phyloP scores from a whole-genome alignment of 768 basidiomycete species.

The Rhodotorula kratochvilovae region DNA sequence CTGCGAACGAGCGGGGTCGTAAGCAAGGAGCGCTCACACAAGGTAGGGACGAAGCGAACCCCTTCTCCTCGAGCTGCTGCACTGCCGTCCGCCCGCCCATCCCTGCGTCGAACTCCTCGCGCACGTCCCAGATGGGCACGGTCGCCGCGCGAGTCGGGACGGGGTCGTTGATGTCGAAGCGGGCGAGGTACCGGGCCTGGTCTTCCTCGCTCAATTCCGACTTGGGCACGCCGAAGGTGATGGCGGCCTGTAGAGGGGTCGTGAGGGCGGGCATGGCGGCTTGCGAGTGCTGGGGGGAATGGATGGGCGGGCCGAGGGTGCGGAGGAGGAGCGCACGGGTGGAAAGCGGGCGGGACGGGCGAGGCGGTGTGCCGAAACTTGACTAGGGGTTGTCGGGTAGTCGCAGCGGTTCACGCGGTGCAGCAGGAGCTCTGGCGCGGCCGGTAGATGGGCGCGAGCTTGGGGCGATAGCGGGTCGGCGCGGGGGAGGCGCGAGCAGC shows the following conservation, averaged over 20 bases:
- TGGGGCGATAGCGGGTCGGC: too few relatives aligned
- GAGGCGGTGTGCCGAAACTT: too few relatives aligned
- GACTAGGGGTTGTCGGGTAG: too few relatives aligned
- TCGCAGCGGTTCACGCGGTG: too few relatives aligned
- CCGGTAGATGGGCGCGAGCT: too few relatives aligned
- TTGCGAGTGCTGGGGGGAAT: neutral
- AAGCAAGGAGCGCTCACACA: too few relatives aligned
- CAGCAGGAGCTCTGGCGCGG: too few relatives aligned
- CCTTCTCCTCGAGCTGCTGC: slow-evolving; percentile 17
- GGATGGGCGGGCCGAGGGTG: too few relatives aligned
- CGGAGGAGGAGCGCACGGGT: too few relatives aligned
- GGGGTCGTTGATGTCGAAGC: slow-evolving; percentile 13
- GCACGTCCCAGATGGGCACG: slow-evolving; percentile 6
- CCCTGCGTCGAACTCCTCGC: neutral
- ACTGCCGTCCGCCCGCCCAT: neutral
- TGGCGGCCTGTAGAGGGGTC: neutral
- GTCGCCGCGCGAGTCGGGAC: neutral
- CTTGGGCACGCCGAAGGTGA: slow-evolving; percentile 6
- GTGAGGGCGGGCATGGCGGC: slow-evolving; percentile 10
- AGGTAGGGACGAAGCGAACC: neutral
- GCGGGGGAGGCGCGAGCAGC: too few relatives aligned
- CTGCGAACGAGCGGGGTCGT: neutral
- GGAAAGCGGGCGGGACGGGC: too few relatives aligned
- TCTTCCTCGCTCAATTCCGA: neutral
- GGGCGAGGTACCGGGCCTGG: neutral